A percentile compares a stretch with the other conserved stretches of the same genome.
Evolutionary conservation across 2,329 filamentous ascomycete genomes (phyloP).

Genomic region (Ophiocordyceps polyrhachis-furcata): DNA sequence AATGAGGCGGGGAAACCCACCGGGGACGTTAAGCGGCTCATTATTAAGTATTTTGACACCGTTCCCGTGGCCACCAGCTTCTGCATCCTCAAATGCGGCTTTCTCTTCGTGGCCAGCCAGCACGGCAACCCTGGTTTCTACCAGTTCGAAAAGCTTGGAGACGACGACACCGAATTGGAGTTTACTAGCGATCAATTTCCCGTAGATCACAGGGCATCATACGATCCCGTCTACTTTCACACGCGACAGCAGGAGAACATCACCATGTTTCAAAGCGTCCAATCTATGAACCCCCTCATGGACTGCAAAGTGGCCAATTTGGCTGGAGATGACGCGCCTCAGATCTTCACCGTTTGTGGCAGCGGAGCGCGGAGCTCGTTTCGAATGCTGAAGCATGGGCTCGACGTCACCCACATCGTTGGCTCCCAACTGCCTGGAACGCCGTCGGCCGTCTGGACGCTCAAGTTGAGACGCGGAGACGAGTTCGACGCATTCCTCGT

Average conservation of each 20-base stretch:
- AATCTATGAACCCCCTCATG: slow-evolving; percentile 78
- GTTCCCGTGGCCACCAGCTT: slow-evolving; percentile 75
- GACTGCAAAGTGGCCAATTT: slow-evolving; percentile 86
- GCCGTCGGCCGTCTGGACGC: slow-evolving; percentile 89
- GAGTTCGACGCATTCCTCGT: slow-evolving; percentile 89
- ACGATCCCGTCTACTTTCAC: slow-evolving; percentile 69
- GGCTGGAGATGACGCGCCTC: slow-evolving; percentile 80
- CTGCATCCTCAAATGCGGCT: slow-evolving; percentile 88
- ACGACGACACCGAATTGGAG: slow-evolving; percentile 80
- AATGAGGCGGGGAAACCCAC: slow-evolving; percentile 62
- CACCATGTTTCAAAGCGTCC: slow-evolving; percentile 65
- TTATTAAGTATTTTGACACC: slow-evolving; percentile 97
- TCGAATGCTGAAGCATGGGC: slow-evolving; percentile 75
- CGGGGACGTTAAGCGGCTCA: slow-evolving; percentile 64
- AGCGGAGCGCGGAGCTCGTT: slow-evolving; percentile 79
- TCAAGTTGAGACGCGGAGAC: slow-evolving; percentile 65
- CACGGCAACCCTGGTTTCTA: slow-evolving; percentile 90
- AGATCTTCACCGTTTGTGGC: slow-evolving; percentile 87
- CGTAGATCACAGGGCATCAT: slow-evolving; percentile 51
- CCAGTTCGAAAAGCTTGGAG: slow-evolving; percentile 91
- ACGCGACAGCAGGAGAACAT: slow-evolving; percentile 66
- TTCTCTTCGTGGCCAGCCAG: slow-evolving; percentile 81
- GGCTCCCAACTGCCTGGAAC: slow-evolving; percentile 77
- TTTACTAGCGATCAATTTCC: slow-evolving; percentile 72
- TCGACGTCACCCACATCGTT: slow-evolving; percentile 91